Evolutionary conservation across 805 yeast species (phyloP).

Genomic region (Zygosaccharomyces bailii): DNA sequence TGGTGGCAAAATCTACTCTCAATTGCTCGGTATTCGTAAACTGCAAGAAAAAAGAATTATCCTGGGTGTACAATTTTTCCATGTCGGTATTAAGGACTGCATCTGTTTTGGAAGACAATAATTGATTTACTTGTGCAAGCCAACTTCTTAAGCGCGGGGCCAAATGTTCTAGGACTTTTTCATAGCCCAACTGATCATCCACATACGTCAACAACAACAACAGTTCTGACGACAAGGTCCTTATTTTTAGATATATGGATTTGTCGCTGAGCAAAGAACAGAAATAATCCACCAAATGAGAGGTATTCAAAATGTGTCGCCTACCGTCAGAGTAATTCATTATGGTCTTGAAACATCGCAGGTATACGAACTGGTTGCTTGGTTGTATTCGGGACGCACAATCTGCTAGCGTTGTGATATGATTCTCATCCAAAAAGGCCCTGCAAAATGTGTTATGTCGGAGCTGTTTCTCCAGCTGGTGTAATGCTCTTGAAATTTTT

Average conservation of each 20-base stretch:
- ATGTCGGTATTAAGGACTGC: background rate
- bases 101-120: constrained; percentile 2
- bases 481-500: constrained; percentile 18
- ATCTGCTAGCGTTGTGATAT: constrained; percentile 16
- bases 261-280: constrained; percentile 16
- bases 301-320: constrained; percentile 13
- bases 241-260: constrained; percentile 17
- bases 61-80: constrained; percentile 6
- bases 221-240: constrained; percentile 25
- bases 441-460: constrained; percentile 22
- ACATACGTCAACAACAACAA: constrained; percentile 28
- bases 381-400: constrained; percentile 6
- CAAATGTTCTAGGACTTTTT: constrained; percentile 18
- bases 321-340: constrained; percentile 23
- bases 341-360: constrained; percentile 29
- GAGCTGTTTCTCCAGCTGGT: constrained; percentile 29
- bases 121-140: constrained; percentile 3
- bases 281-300: constrained; percentile 18
- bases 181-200: constrained; percentile 27
- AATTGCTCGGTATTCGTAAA: constrained; percentile 21
- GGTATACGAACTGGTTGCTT: constrained; percentile 23
- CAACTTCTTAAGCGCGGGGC: constrained; percentile 16
- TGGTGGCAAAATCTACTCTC: constrained; percentile 63
- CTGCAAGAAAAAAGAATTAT: constrained; percentile 8
- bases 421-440: constrained; percentile 19